phyloP scores from a whole-genome alignment of 352 stramenopile genomes.

The Phytophthora fragariaefolia region DNA sequence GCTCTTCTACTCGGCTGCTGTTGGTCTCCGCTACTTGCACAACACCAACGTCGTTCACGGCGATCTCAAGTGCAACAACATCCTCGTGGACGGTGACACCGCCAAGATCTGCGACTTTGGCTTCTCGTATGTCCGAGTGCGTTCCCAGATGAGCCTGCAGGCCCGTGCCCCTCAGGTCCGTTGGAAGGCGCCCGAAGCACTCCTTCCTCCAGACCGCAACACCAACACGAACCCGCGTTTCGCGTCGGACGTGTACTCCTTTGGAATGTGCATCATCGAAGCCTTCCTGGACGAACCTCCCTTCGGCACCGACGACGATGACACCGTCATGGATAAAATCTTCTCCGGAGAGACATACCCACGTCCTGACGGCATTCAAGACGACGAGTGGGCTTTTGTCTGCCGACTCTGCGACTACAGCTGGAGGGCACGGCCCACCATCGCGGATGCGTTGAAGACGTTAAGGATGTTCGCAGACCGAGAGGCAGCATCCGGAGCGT shows the following conservation, averaged over 20 bases:
- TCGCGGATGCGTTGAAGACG: slow-evolving; percentile 4
- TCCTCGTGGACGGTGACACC: slow-evolving; percentile 52
- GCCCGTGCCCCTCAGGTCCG: slow-evolving; percentile 15
- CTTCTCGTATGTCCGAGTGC: slow-evolving; percentile 29
- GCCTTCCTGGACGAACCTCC: slow-evolving; percentile 24
- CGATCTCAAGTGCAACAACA: slow-evolving; percentile 34
- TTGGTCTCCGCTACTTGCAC: slow-evolving; percentile 39
- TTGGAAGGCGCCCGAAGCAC: slow-evolving; percentile 36
- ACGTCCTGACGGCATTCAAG: slow-evolving; percentile 12
- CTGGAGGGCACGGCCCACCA: neutral
- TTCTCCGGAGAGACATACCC: slow-evolving; percentile 7
- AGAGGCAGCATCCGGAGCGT: slow-evolving; percentile 18
- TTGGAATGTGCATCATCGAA: slow-evolving; percentile 48
- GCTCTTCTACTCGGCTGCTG: slow-evolving; percentile 37
- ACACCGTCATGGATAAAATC: slow-evolving; percentile 11
- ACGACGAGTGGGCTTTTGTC: slow-evolving; percentile 33
- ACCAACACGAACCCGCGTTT: slow-evolving; percentile 16
- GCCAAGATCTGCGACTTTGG: slow-evolving; percentile 44
- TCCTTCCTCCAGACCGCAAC: no score
- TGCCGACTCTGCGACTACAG: slow-evolving; percentile 6
- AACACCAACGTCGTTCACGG: slow-evolving; percentile 28
- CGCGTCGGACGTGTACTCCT: slow-evolving; percentile 36
- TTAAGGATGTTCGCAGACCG: slow-evolving; percentile 24
- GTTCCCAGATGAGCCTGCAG: slow-evolving; percentile 18
- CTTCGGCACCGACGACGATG: slow-evolving; percentile 21